Conservation (phyloP, 495 filamentous ascomycete genomes). For the Acidiella bohemica region DNA sequence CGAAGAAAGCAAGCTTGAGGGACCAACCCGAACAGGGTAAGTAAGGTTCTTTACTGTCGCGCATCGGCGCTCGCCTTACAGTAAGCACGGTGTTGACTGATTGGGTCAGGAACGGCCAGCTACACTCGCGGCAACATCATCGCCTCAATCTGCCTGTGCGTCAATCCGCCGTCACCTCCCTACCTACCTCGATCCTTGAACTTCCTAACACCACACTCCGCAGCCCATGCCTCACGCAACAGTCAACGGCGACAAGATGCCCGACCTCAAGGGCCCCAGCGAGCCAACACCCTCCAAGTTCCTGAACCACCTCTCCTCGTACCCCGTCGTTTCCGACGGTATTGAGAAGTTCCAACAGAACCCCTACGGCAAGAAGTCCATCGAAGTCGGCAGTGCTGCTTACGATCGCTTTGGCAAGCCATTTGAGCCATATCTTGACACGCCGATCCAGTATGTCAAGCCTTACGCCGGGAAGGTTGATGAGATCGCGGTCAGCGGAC, state of each 20-base stretch:
- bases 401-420: slow-evolving; percentile 58
- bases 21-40: no score
- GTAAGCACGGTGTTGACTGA: neutral
- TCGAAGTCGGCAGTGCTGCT: slow-evolving; percentile 54
- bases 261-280: slow-evolving; percentile 37
- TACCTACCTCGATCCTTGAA: neutral
- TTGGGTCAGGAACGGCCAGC: neutral
- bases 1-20: no score
- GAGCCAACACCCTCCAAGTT: slow-evolving; percentile 40
- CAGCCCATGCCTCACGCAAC: slow-evolving; percentile 33
- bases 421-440: slow-evolving; percentile 60
- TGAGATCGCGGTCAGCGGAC: slow-evolving; percentile 56
- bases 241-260: slow-evolving; percentile 21
- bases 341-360: slow-evolving; percentile 65
- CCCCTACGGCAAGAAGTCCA: slow-evolving; percentile 65
- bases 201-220: neutral
- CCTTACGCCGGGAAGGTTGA: slow-evolving; percentile 80
- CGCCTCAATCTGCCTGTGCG: neutral
- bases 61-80: slow-evolving; percentile 4
- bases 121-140: no score
- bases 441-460: slow-evolving; percentile 60
- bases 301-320: slow-evolving; percentile 55
- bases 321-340: slow-evolving; percentile 71
- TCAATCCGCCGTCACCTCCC: neutral
- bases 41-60: no score